Base-by-base conservation (phyloP, 352 stramenopile genomes). In the Globisporangium lucens region DNA sequence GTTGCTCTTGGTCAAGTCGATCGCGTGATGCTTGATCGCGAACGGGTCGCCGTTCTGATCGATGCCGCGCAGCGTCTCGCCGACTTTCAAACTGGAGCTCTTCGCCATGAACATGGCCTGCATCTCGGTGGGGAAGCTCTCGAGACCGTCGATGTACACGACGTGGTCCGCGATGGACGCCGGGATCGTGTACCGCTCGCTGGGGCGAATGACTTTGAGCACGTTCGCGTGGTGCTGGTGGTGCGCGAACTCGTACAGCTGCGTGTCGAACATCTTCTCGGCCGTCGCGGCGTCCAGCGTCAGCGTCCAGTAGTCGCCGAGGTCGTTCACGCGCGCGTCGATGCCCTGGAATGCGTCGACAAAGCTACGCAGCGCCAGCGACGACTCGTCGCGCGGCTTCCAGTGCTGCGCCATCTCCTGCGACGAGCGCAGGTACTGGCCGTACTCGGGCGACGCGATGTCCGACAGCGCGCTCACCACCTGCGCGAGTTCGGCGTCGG, bases 41-140 rank as follows among this genome's bases (percentile, higher is more conserved):
- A 83, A 69, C 43, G 77, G 79, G 38, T 87, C 74, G 4, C 63
- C 53, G 36, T 76, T 75, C 30, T 80, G 78, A 15, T 41, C 61
- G 43, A 69, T 63, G 2, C 57, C 61, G 12, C 33, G 52, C 46
- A 36, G 1, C 1, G 60, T 46, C 29, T n/a, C 9, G 0, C 49
- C 46, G 51, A 46, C n/a, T 51, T 47, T 35, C 30, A 57, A 13
- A 13, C 24, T 13, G 0, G 4, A 33, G n/a, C 67, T 51, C 38
- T 66, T 59, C 59, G 75, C 70, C 71, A 90, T 80, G 43, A 76
- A 73, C 36, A 70, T 70, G n/a, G 81, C 78, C 66, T 90, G 82
- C 61, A 82, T 80, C 58, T 85, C 74, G 29, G 85, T 89, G 4
- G 85, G 85, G 53, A 94, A 91, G 62, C 74, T 82, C 71, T 94